phyloP scores from a whole-genome alignment of 805 yeast genomes.

The Candida pseudofarinosa region DNA sequence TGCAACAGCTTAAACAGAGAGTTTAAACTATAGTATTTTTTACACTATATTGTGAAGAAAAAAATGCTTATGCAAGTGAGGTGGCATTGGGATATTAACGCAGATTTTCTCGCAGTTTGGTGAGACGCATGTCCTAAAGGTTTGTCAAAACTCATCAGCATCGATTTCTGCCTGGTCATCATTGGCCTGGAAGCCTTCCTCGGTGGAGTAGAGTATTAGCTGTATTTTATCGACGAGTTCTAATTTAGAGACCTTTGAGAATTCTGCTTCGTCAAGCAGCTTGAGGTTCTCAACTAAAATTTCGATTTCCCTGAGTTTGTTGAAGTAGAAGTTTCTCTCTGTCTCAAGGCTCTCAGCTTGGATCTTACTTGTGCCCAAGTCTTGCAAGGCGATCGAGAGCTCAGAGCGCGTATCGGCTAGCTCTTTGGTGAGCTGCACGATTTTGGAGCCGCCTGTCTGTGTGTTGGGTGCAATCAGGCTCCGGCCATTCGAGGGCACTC shows the following conservation, averaged over 20 bases:
- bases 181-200: constrained; percentile 70
- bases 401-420: constrained; percentile 42
- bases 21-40: not conserved
- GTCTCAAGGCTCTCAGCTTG: constrained; percentile 66
- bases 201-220: constrained; percentile 72
- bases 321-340: constrained; percentile 87
- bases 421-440: constrained; percentile 26
- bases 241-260: constrained; percentile 18
- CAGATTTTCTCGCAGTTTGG: no score
- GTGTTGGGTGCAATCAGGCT: constrained; percentile 4
- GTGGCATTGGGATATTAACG: no score
- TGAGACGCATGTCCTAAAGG: no score
- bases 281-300: constrained; percentile 59
- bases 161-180: constrained; percentile 12
- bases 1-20: not conserved
- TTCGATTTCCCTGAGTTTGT: constrained; percentile 86
- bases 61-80: no score
- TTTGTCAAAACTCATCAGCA: constrained; percentile 4
- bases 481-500: constrained; percentile 14
- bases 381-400: constrained; percentile 41
- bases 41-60: not conserved
- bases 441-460: constrained; percentile 6
- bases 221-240: constrained; percentile 55
- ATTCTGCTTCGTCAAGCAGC: constrained; percentile 24
- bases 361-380: constrained; percentile 52